phyloP scores from a whole-genome alignment of 495 filamentous ascomycete species.

The Pyronema domesticum region DNA sequence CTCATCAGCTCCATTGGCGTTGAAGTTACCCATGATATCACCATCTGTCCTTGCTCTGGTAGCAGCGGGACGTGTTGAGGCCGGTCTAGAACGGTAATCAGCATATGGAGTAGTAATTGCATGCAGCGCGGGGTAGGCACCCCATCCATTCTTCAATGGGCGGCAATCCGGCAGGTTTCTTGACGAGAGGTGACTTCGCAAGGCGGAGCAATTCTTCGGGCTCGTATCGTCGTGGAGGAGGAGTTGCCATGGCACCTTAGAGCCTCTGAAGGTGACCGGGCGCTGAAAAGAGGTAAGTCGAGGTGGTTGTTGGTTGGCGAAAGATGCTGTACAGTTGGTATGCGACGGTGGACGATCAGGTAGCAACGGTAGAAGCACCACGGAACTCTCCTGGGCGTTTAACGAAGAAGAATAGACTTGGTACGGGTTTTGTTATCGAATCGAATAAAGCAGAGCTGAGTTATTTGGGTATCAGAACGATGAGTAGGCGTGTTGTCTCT shows the following conservation, averaged over 20 bases:
- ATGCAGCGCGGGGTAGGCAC: constrained; percentile 33
- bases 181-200: constrained; percentile 65
- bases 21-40: constrained; percentile 25
- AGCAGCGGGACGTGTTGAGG: constrained; percentile 32
- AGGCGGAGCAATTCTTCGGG: constrained; percentile 61
- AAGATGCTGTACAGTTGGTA: neutral
- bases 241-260: constrained; percentile 15
- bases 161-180: constrained; percentile 63
- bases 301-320: neutral
- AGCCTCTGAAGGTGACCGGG: neutral
- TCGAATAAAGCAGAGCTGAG: too few relatives aligned
- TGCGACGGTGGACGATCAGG: neutral
- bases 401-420: too few relatives aligned
- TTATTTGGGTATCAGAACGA: too few relatives aligned
- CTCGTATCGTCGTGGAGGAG: constrained; percentile 51
- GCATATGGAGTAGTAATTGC: constrained; percentile 20
- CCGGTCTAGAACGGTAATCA: constrained; percentile 30
- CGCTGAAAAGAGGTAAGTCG: neutral
- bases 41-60: constrained; percentile 29
- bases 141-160: constrained; percentile 98
- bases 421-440: too few relatives aligned
- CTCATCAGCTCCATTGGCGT: constrained; percentile 25
- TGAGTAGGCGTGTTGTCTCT: too few relatives aligned
- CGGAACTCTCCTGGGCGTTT: too few relatives aligned
- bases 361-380: neutral